A percentile compares a stretch with the other conserved stretches of the same genome.
Conservation (phyloP, 371 early-diverging fungal species). For the Ordospora colligata region DNA sequence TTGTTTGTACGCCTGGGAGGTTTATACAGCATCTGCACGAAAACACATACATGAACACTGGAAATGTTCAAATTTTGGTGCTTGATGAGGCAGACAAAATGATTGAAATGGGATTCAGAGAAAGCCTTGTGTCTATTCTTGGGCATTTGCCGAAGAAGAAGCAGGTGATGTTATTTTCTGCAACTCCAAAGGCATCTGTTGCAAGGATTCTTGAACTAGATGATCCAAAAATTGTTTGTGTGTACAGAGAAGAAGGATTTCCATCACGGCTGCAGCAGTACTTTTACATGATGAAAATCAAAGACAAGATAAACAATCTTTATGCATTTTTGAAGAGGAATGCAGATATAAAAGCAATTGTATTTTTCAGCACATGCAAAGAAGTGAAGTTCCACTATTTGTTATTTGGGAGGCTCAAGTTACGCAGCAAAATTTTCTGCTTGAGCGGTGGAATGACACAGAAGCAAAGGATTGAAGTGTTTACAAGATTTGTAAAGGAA, state of each 20-base stretch:
- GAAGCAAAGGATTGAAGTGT: background rate
- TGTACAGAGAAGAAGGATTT: constrained; percentile 76
- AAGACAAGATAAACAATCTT: constrained; percentile 79
- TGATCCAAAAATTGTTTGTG: constrained; percentile 87
- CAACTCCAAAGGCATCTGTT: constrained; percentile 92
- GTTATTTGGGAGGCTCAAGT: constrained; percentile 40
- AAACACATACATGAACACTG: constrained; percentile 24
- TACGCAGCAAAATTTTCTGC: background rate
- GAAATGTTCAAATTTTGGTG: constrained; percentile 66
- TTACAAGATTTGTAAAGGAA: background rate
- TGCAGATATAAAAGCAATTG: constrained; percentile 69
- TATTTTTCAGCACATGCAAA: constrained; percentile 80
- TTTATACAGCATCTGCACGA: constrained; percentile 67
- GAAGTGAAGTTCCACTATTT: constrained; percentile 62
- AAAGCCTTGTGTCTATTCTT: constrained; percentile 80
- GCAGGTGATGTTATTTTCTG: constrained; percentile 87
- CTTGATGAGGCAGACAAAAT: constrained; percentile 98
- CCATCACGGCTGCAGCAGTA: constrained; percentile 73
- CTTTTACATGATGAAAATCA: constrained; percentile 78
- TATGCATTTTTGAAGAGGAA: constrained; percentile 63
- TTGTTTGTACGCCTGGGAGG: constrained; percentile 92
- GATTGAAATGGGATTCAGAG: constrained; percentile 86
- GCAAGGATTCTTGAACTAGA: constrained; percentile 75
- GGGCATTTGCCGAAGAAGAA: constrained; percentile 69
- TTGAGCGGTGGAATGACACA: background rate